phyloP scores from a whole-genome alignment of 306 rosid species.

The Lathyrus oleraceus region DNA sequence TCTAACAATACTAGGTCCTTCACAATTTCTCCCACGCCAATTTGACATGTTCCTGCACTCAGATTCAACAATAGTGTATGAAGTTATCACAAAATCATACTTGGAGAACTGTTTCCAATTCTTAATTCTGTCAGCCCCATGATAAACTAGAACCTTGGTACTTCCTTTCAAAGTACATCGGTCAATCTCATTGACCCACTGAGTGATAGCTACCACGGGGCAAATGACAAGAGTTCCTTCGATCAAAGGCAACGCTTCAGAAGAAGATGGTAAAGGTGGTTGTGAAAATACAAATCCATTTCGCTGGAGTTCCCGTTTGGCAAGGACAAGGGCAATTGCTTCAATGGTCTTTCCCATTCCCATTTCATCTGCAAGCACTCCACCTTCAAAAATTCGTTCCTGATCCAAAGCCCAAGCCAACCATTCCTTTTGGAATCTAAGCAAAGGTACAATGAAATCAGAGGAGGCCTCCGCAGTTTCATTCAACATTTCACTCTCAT shows the following conservation, averaged over 20 bases:
- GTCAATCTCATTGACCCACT: slow-evolving; percentile 81
- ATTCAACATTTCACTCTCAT: slow-evolving; percentile 42
- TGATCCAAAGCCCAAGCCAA: slow-evolving; percentile 85
- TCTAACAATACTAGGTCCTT: slow-evolving; percentile 61
- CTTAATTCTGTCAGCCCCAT: slow-evolving; percentile 73
- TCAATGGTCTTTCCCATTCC: slow-evolving; percentile 98
- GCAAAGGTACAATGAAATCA: slow-evolving; percentile 65
- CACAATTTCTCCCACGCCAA: too few relatives aligned
- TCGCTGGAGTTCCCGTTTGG: slow-evolving; percentile 52
- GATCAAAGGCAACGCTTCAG: slow-evolving; percentile 45
- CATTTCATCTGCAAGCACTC: slow-evolving; percentile 98
- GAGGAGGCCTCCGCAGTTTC: slow-evolving; percentile 73
- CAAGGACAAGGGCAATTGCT: slow-evolving; percentile 94
- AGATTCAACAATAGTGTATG: slow-evolving; percentile 74
- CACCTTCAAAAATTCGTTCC: slow-evolving; percentile 68
- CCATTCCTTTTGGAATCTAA: slow-evolving; percentile 93
- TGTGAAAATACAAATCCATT: not conserved
- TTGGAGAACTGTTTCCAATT: slow-evolving; percentile 44
- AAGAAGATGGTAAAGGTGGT: slow-evolving; percentile 46
- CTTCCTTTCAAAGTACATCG: slow-evolving; percentile 75
- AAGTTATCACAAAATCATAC: slow-evolving; percentile 85
- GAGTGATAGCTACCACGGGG: slow-evolving; percentile 88
- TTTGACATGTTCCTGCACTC: slow-evolving; percentile 39
- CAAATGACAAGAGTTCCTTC: slow-evolving; percentile 85
- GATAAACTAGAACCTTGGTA: slow-evolving; percentile 74